phyloP scores from a whole-genome alignment of 345 rosid species.

The Toxicodendron radicans region DNA sequence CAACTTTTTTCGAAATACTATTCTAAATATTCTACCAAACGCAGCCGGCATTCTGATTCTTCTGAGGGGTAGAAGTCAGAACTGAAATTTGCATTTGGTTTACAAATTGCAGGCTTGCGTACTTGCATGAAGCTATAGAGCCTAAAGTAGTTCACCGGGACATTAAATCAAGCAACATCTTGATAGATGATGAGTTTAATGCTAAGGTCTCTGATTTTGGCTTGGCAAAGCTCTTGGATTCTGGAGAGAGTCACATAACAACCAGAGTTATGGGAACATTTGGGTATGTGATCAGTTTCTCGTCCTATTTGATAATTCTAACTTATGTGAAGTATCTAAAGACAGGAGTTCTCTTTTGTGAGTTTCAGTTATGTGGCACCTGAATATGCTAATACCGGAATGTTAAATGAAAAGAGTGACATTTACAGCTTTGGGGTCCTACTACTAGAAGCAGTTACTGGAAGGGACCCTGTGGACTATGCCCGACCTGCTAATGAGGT shows the following conservation, averaged over 20 bases:
- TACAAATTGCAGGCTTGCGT: slow-evolving; percentile 68
- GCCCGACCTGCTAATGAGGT: slow-evolving; percentile 92
- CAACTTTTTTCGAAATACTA: too few species aligned
- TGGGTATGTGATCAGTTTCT: slow-evolving; percentile 55
- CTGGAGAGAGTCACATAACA: slow-evolving; percentile 90
- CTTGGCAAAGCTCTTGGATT: slow-evolving; percentile 85
- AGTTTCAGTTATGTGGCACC: slow-evolving; percentile 91
- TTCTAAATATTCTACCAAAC: too few species aligned
- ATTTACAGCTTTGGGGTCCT: slow-evolving; percentile 94
- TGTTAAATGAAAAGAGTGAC: slow-evolving; percentile 95
- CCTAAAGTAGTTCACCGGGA: slow-evolving; percentile 97
- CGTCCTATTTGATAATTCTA: slow-evolving; percentile 8
- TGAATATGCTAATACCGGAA: slow-evolving; percentile 89
- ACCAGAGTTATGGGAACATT: slow-evolving; percentile 99
- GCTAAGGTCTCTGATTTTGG: slow-evolving; percentile 98
- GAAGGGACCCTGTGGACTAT: slow-evolving; percentile 94
- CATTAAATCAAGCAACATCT: slow-evolving; percentile 93
- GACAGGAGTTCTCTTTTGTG: slow-evolving; percentile 13
- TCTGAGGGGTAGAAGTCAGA: background rate
- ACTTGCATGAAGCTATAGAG: slow-evolving; percentile 97
- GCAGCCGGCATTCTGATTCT: background rate
- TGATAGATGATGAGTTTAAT: slow-evolving; percentile 82
- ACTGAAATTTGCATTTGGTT: slow-evolving; percentile 5
- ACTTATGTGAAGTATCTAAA: slow-evolving; percentile 14
- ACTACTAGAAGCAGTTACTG: slow-evolving; percentile 89